phyloP scores from a whole-genome alignment of 345 rosid genomes.

The Eucalyptus erythrocorys region DNA sequence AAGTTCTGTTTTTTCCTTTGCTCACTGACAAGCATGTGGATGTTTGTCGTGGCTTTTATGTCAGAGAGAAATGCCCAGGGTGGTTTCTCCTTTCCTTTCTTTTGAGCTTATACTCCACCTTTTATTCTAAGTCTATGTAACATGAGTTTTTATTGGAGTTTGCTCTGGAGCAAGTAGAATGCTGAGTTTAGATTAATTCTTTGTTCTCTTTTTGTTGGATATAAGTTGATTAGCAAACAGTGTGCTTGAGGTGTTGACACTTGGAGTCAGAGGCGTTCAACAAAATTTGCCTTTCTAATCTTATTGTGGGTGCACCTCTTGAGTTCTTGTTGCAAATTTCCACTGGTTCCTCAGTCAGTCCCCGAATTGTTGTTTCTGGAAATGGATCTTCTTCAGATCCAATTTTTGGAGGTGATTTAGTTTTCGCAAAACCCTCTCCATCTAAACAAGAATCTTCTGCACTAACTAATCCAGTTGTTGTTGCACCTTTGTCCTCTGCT shows the following conservation, averaged over 20 bases:
- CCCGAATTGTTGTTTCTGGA: slow-evolving; percentile 33
- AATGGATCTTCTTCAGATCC: slow-evolving; percentile 31
- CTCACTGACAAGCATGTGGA: background rate
- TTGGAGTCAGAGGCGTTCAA: background rate
- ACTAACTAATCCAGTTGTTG: slow-evolving; percentile 29
- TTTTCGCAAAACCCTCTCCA: slow-evolving; percentile 31
- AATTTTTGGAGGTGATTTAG: slow-evolving; percentile 37
- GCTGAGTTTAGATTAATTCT: background rate
- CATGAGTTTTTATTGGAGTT: background rate
- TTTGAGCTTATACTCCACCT: background rate
- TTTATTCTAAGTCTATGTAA: background rate
- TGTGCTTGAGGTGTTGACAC: background rate
- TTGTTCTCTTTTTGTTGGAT: background rate
- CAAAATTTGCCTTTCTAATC: background rate
- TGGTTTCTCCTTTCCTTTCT: background rate
- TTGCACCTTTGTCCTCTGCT: slow-evolving; percentile 24
- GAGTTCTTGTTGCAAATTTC: background rate
- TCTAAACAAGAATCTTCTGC: slow-evolving; percentile 33
- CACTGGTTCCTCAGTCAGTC: background rate
- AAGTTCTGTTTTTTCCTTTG: background rate
- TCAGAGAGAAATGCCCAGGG: background rate
- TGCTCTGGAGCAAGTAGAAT: background rate
- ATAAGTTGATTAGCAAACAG: background rate
- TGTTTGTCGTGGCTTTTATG: background rate
- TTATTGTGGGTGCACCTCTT: background rate